Evolutionary conservation across 495 filamentous ascomycete species (phyloP).

Genomic region (Lasiosphaeris hirsuta): DNA sequence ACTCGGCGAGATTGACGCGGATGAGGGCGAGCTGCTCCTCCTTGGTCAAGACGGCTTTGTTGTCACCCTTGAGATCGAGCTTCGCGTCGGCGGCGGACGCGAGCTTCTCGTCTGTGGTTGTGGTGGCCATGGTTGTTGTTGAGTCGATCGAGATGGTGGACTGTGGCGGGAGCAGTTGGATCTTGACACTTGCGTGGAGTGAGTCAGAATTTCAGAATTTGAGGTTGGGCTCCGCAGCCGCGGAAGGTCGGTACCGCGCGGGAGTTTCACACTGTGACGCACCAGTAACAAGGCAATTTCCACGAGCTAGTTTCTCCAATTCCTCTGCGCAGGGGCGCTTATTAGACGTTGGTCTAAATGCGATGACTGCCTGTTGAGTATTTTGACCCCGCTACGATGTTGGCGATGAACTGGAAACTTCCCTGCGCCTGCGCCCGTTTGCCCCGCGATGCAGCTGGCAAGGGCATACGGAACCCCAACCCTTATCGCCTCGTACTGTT

Average conservation of each 20-base stretch:
- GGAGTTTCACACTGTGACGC: neutral
- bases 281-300: neutral
- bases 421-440: neutral
- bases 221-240: constrained; percentile 2
- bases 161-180: neutral
- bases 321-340: no score
- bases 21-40: constrained; percentile 63
- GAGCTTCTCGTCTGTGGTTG: constrained; percentile 14
- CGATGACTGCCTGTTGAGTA: neutral
- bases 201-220: constrained; percentile 8
- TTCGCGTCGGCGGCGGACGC: constrained; percentile 18
- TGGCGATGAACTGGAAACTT: constrained; percentile 7
- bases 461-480: neutral
- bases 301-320: no score
- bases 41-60: constrained; percentile 10
- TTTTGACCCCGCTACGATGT: constrained; percentile 9
- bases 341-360: no score
- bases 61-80: constrained; percentile 11
- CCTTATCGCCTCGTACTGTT: neutral
- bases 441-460: neutral
- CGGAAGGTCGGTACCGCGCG: neutral
- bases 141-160: neutral
- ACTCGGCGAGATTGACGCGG: constrained; percentile 73
- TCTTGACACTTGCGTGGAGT: neutral
- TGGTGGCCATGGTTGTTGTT: neutral